A percentile compares a stretch with the other conserved stretches of the same genome.
Evolutionary conservation across 2,329 filamentous ascomycete genomes (phyloP).

Genomic region (Coniella lustricola): DNA sequence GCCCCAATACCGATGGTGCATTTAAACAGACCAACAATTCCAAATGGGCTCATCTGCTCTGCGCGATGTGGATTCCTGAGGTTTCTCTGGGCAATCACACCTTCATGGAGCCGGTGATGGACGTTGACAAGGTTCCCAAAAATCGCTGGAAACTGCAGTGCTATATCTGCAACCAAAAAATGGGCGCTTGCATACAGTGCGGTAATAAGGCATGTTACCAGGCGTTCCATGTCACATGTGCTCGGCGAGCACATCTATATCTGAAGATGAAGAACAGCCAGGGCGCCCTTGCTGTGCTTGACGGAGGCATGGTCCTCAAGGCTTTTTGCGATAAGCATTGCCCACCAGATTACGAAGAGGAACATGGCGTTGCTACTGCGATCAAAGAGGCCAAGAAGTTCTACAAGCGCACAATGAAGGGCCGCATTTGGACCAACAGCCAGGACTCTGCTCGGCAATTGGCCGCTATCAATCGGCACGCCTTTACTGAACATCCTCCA

Average conservation of each 20-base stretch:
- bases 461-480: slow-evolving; percentile 62
- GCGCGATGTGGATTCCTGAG: slow-evolving; percentile 97
- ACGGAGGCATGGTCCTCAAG: slow-evolving; percentile 77
- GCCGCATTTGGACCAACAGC: slow-evolving; percentile 85
- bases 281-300: slow-evolving; percentile 67
- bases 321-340: slow-evolving; percentile 96
- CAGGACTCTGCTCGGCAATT: slow-evolving; percentile 76
- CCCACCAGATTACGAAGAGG: slow-evolving; percentile 77
- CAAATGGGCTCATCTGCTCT: slow-evolving; percentile 94
- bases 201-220: slow-evolving; percentile 96
- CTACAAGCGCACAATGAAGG: slow-evolving; percentile 84
- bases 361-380: slow-evolving; percentile 75
- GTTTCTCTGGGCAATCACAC: slow-evolving; percentile 92
- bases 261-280: slow-evolving; percentile 95
- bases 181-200: slow-evolving; percentile 98
- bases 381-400: slow-evolving; percentile 79
- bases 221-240: slow-evolving; percentile 96
- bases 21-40: slow-evolving; percentile 97
- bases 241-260: slow-evolving; percentile 77
- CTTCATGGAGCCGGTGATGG: slow-evolving; percentile 97
- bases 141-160: slow-evolving; percentile 89
- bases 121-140: slow-evolving; percentile 94
- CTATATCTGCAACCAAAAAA: slow-evolving; percentile 94
- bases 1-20: slow-evolving; percentile 91
- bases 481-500: slow-evolving; percentile 59